phyloP scores from a whole-genome alignment of 2,329 filamentous ascomycete genomes.

The Neonectria ditissima region DNA sequence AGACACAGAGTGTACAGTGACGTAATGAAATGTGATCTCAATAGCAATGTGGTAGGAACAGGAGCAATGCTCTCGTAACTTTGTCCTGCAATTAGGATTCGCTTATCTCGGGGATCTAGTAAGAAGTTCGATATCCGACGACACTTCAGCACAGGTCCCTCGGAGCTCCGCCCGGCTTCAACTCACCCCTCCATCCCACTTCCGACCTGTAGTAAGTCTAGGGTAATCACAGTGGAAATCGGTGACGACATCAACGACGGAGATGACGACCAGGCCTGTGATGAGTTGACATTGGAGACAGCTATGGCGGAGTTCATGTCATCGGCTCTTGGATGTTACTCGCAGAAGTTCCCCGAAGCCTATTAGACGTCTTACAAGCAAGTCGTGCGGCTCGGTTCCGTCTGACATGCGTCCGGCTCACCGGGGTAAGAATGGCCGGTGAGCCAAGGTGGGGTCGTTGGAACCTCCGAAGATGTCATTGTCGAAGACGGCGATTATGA shows the following conservation, averaged over 20 bases:
- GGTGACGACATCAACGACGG: slow-evolving; percentile 21
- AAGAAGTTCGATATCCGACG: slow-evolving; percentile 7
- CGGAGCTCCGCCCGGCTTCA: slow-evolving; percentile 11
- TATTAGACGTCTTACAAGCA: not conserved
- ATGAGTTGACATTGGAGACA: not conserved
- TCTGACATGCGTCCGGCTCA: slow-evolving; percentile 30
- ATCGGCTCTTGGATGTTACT: not conserved
- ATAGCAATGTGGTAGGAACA: not conserved
- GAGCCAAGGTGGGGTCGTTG: slow-evolving; percentile 26
- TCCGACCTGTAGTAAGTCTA: slow-evolving; percentile 10
- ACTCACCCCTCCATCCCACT: slow-evolving; percentile 19
- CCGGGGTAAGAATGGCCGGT: slow-evolving; percentile 15
- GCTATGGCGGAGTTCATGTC: not conserved
- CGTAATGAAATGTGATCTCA: too few species aligned
- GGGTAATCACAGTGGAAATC: slow-evolving; percentile 4
- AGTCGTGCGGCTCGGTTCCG: slow-evolving; percentile 27
- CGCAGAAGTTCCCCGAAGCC: not conserved
- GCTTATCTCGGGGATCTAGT: slow-evolving; percentile 18
- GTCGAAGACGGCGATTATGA: slow-evolving; percentile 32
- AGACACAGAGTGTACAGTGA: not conserved
- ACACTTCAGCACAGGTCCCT: slow-evolving; percentile 8
- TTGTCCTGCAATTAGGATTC: not conserved
- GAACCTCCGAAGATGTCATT: slow-evolving; percentile 36
- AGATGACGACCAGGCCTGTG: slow-evolving; percentile 8
- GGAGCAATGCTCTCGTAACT: not conserved